A percentile compares a stretch with the other conserved stretches of the same genome.
phyloP scores from a whole-genome alignment of 805 yeast species.

The Candida schatavii region DNA sequence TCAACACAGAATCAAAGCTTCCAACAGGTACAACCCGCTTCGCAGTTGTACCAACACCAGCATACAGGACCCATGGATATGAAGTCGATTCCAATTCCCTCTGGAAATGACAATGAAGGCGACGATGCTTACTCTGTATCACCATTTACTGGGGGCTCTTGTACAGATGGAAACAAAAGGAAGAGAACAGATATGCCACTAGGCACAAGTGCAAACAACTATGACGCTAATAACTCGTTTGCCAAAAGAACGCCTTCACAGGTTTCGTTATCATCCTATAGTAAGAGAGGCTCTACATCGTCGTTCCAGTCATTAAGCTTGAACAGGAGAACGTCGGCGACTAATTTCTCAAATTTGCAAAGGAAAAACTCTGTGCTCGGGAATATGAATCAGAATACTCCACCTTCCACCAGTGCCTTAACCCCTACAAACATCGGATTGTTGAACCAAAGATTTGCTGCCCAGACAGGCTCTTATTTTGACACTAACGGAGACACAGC shows the following conservation, averaged over 20 bases:
- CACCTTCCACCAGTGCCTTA: constrained; percentile 16
- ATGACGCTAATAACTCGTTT: constrained; percentile 13
- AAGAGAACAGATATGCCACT: constrained; percentile 33
- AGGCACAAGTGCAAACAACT: constrained; percentile 8
- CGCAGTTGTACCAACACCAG: constrained; percentile 4
- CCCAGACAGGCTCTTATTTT: constrained; percentile 14
- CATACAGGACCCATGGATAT: constrained; percentile 7
- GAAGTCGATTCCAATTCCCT: constrained; percentile 33
- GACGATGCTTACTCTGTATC: constrained; percentile 5
- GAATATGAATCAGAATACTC: neutral
- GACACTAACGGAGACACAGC: constrained; percentile 10
- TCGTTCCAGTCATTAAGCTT: constrained; percentile 15
- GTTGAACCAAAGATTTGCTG: constrained; percentile 19
- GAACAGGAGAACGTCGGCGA: constrained; percentile 15
- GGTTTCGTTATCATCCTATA: constrained; percentile 12
- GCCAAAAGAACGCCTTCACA: constrained; percentile 18
- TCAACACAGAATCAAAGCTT: constrained; percentile 1
- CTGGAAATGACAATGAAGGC: constrained; percentile 6
- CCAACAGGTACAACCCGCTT: neutral
- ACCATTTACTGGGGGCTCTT: constrained; percentile 4
- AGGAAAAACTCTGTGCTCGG: constrained; percentile 11
- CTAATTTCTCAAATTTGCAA: constrained; percentile 10
- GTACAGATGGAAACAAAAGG: constrained; percentile 31
- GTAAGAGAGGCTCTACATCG: constrained; percentile 13
- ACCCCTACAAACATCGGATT: constrained; percentile 23